These are phyloP conservation scores for Tuber brumale DNA, from an alignment of 495 filamentous ascomycete genomes.

Conservation along the genomic window DNA sequence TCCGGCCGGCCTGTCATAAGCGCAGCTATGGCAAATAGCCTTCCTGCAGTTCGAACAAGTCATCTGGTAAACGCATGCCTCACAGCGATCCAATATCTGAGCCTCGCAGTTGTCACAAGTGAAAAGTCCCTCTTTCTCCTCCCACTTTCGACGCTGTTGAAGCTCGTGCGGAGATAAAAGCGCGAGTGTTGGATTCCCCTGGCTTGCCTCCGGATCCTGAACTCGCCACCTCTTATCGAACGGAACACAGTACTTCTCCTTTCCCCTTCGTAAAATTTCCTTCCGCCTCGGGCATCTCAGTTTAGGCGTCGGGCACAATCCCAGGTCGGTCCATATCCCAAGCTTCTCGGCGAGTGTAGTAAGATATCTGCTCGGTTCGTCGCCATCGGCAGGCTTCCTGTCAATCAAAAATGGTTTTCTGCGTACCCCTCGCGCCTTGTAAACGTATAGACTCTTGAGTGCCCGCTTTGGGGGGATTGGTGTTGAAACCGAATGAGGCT, in stretches of 20 bases:
- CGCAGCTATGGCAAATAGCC: slow-evolving; percentile 39
- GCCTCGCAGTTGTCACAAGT: slow-evolving; percentile 39
- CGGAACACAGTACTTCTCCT: slow-evolving; percentile 42
- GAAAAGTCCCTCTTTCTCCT: slow-evolving; percentile 30
- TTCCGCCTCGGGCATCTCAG: slow-evolving; percentile 41
- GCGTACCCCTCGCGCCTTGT: slow-evolving; percentile 41
- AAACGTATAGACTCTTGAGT: slow-evolving; percentile 41
- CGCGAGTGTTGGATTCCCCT: slow-evolving; percentile 31
- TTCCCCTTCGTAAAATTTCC: slow-evolving; percentile 37
- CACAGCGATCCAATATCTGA: slow-evolving; percentile 38
- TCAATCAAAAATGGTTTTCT: slow-evolving; percentile 42
- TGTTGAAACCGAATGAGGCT: slow-evolving; percentile 32
- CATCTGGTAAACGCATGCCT: slow-evolving; percentile 42
- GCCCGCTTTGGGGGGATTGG: slow-evolving; percentile 30
- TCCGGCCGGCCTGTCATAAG: slow-evolving; percentile 29
- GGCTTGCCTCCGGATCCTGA: slow-evolving; percentile 18
- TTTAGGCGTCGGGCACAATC: slow-evolving; percentile 41
- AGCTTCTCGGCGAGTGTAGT: slow-evolving; percentile 40
- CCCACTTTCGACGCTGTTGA: slow-evolving; percentile 22
- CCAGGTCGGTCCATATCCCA: slow-evolving; percentile 41
- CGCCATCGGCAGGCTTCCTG: slow-evolving; percentile 41
- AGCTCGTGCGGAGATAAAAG: slow-evolving; percentile 32
- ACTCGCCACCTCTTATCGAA: slow-evolving; percentile 41
- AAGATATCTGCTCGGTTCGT: slow-evolving; percentile 41
- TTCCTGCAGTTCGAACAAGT: slow-evolving; percentile 39